Evolutionary conservation across 805 yeast species (phyloP), one percentile per base, ranked within the genome.

Genomic region (Maudiozyma barnettii): DNA sequence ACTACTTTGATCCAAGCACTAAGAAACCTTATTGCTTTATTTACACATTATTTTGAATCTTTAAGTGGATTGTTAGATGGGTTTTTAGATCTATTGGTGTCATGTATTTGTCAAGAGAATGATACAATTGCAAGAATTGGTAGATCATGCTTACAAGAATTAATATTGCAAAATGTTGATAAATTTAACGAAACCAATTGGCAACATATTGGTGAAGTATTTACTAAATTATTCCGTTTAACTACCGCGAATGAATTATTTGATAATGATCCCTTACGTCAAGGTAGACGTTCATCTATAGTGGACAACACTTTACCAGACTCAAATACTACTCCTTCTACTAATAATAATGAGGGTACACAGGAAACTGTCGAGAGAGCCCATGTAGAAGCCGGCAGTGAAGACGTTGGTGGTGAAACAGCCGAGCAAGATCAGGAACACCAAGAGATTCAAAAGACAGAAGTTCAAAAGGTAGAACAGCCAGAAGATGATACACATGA

Each of bases 71-170:
- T 85, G 76, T 71, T 91, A 45, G 85, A 80, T 50, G 93, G 87
- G 1, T 88, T 84, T 62, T 72, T 95, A 64, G 79, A 79, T 18
- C 72, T 95, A 45, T 67, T 93, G 48, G 80, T 81, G 1, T 82
- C 91, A 5, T 93, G 99, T 66, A 87, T 93, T 44, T 88, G 96
- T 57, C 99, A 93, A 65, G 96, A 90, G 57, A 91, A 93, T 63
- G 99, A 93, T 59, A 90, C 98, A 0, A 89, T 95, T 57, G 95
- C 97, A 0, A 76, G 95, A 57, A 91, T 91, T 54, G 99, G 99
- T 31, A 77, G 95, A 58, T 79, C 91, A 8, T 90, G 99, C 63
- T 73, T 93, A 49, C 83, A 84, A 54, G 84, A 82, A 53, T 71
- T 93, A 51, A 75, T 93, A 48, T 67, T 81, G n/a, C 84, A 84